Evolutionary conservation across 768 basidiomycete species (phyloP).

Genomic region (Agaricus blazei): DNA sequence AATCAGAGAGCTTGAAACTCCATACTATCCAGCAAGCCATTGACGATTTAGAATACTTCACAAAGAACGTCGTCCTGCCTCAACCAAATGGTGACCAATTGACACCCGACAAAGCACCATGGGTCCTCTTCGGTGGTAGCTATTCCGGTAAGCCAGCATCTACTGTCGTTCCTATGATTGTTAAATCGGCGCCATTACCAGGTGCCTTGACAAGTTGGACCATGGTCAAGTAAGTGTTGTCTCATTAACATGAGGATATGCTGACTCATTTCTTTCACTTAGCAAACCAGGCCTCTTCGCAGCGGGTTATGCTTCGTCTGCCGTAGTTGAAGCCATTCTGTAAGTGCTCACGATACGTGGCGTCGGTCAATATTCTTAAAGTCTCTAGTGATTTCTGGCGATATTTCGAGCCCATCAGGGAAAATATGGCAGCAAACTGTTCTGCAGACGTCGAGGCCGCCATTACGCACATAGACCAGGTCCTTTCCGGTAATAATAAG

Average conservation of each 20-base stretch:
- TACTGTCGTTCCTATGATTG: neutral
- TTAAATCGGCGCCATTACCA: constrained; percentile 3
- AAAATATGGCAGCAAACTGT: constrained; percentile 68
- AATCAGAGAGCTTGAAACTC: constrained; percentile 46
- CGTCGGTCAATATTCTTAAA: neutral
- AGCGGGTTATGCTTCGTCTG: constrained; percentile 65
- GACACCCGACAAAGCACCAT: constrained; percentile 48
- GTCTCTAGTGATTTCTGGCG: constrained; percentile 52
- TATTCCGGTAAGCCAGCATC: constrained; percentile 34
- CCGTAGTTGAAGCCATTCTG: constrained; percentile 58
- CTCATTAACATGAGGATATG: neutral
- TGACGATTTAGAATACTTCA: constrained; percentile 68
- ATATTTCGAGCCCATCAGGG: constrained; percentile 69
- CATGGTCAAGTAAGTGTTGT: constrained; percentile 53
- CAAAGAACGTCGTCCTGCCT: constrained; percentile 58
- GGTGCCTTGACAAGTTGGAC: constrained; percentile 55
- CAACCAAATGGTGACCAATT: constrained; percentile 62
- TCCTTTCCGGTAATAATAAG: constrained; percentile 40
- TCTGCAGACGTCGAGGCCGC: constrained; percentile 67
- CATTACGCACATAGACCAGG: constrained; percentile 54
- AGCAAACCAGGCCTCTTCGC: constrained; percentile 61
- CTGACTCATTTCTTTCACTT: constrained; percentile 1
- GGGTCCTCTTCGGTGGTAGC: constrained; percentile 48
- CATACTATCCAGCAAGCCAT: constrained; percentile 74
- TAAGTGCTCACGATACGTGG: constrained; percentile 16